A percentile compares a stretch with the other conserved stretches of the same genome.
Evolutionary conservation across 345 rosid species (phyloP).

Genomic region (Gossypium bickii): DNA sequence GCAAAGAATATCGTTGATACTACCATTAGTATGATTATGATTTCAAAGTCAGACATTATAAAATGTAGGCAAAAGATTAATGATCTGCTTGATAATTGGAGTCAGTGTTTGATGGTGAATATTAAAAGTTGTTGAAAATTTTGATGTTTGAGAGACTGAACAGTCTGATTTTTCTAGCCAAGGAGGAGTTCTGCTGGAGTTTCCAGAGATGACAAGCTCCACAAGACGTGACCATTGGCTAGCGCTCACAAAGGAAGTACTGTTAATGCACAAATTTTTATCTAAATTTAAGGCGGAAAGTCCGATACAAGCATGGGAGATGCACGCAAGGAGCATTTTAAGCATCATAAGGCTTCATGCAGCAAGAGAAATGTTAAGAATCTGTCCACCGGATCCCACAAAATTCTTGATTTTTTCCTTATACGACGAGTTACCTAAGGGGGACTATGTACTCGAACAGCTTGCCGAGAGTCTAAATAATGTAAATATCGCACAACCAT

Average conservation of each 20-base stretch:
- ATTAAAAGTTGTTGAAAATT: not conserved
- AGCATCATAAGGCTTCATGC: not conserved
- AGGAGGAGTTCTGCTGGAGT: not conserved
- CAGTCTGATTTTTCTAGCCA: not conserved
- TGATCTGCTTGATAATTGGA: not conserved
- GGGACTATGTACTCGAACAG: conserved; percentile 1
- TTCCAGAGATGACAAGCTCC: conserved; percentile 1
- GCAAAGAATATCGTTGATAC: not conserved
- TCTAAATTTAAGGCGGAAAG: not conserved
- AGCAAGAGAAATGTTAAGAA: not conserved
- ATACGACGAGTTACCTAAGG: not conserved
- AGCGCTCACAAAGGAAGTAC: not conserved
- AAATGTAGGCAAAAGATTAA: not conserved
- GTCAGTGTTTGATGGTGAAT: not conserved
- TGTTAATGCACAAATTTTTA: not conserved
- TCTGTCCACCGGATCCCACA: not conserved
- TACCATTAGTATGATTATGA: not conserved
- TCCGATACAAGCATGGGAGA: not conserved
- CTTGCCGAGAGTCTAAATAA: not conserved
- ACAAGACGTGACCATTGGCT: not conserved
- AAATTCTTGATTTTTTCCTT: not conserved
- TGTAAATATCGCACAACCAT: not conserved
- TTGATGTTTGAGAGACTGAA: not conserved
- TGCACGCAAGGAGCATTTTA: not conserved
- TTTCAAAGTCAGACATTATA: not conserved